phyloP scores from a whole-genome alignment of 163 green algal species.

The Smithsoniella earleae region DNA sequence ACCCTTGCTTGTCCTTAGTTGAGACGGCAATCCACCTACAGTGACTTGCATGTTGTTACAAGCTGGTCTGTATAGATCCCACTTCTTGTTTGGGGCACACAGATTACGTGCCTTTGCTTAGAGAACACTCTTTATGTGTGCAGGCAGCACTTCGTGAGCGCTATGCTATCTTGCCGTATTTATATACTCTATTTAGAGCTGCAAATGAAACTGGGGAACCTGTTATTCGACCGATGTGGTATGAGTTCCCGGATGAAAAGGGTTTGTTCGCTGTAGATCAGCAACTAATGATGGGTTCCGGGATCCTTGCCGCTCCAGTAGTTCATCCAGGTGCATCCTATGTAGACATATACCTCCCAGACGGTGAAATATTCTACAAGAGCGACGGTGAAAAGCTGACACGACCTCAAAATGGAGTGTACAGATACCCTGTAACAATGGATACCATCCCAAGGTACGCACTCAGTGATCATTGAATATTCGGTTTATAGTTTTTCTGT shows the following conservation, averaged over 20 bases:
- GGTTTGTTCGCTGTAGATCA: conserved; percentile 48
- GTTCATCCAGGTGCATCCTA: conserved; percentile 37
- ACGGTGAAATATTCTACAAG: conserved; percentile 18
- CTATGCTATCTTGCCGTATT: conserved; percentile 91
- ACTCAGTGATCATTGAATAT: too few relatives aligned
- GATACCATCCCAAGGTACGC: conserved; percentile 51
- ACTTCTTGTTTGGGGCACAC: too few relatives aligned
- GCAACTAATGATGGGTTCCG: conserved; percentile 75
- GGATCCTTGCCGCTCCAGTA: conserved; percentile 73
- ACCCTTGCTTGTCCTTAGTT: too few relatives aligned
- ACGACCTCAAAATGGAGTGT: background rate
- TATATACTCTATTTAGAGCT: conserved; percentile 89
- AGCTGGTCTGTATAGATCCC: too few relatives aligned
- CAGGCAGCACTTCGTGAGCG: conserved; percentile 54
- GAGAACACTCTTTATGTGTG: too few relatives aligned
- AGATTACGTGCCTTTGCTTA: too few relatives aligned
- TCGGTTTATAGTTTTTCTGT: too few relatives aligned
- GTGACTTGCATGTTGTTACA: too few relatives aligned
- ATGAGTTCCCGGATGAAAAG: conserved; percentile 73
- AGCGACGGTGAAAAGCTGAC: background rate
- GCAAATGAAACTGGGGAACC: conserved; percentile 66
- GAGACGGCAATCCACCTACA: too few relatives aligned
- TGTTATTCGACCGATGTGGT: conserved; percentile 85
- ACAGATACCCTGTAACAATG: conserved; percentile 44
- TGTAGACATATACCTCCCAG: conserved; percentile 51